Evolutionary conservation across 495 filamentous ascomycete species (phyloP), one percentile per base, ranked within the genome.

Genomic region (Hypoxylon lienhwacheense): DNA sequence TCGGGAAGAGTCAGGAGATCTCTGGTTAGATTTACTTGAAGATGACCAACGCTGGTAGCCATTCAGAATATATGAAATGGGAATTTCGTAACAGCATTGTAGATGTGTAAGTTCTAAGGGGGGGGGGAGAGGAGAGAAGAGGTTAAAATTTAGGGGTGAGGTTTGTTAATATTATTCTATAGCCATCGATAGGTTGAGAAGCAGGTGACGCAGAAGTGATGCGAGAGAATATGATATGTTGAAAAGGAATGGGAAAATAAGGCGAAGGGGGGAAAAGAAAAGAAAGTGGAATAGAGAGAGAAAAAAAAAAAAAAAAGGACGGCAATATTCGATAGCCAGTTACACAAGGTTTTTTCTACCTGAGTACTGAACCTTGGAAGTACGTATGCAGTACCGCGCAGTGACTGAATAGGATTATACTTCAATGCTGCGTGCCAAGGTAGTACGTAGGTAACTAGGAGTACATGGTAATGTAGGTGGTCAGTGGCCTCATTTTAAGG

Each of bases 201-300:
- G 46, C 52, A 61, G 58, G 51, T 61, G 58, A 61, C 47, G 47
- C 47, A 52, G 45, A 45, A 55, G 35, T 55, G 58, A 61, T 61
- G 58, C 58, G 47, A 61, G 52, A 45, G 29, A 47, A 43, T 61
- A 25, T 55, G n/a, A n/a, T 61, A 33, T 44, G 48, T 47, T 49
- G 43, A 47, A 59, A 48, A 47, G 7, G 48, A 43, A 3, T n/a
- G n/a, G 21, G 11, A 22, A 40, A 21, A 15, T 47, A 54, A 26
- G 46, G 35, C 33, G 16, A 33, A 46, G 42, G 21, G 43, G 51
- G 33, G 19, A 21, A 31, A 44, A 55, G 20, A 36, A 55, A 55
- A 44, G 34, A 28, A 50, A 20, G 8, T n/a, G n/a, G n/a, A n/a
- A n/a, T n/a, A n/a, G n/a, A n/a, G n/a, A n/a, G n/a, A 47, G 21